phyloP scores from a whole-genome alignment of 1,139 yeast species.

The Magnusiomyces tetraspermus region DNA sequence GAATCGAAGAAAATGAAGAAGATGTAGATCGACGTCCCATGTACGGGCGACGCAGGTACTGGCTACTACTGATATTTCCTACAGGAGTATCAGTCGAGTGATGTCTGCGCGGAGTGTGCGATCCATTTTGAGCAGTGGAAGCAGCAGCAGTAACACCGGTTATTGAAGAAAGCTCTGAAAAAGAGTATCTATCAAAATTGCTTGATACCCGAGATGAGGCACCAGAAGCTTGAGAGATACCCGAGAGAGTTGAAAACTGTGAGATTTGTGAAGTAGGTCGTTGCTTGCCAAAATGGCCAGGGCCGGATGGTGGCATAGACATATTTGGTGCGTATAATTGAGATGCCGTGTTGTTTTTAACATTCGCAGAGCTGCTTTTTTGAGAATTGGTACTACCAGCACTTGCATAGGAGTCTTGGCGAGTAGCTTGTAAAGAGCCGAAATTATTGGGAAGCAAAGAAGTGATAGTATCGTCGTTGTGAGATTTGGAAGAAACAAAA shows the following conservation, averaged over 20 bases:
- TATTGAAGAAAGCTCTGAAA: constrained; percentile 3
- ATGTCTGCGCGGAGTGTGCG: constrained; percentile 11
- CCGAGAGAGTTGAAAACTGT: constrained; percentile 48
- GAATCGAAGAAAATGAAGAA: constrained; percentile 28
- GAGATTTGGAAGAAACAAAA: background rate
- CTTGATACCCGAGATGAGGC: constrained; percentile 20
- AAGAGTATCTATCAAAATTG: constrained; percentile 1
- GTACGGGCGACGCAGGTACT: constrained; percentile 18
- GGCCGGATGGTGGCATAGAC: background rate
- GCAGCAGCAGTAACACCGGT: background rate
- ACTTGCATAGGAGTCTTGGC: background rate
- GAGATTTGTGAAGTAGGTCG: constrained; percentile 63
- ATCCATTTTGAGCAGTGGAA: background rate
- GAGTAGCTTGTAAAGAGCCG: background rate
- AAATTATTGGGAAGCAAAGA: background rate
- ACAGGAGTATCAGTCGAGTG: constrained; percentile 3
- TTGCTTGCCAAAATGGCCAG: constrained; percentile 24
- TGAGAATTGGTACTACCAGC: background rate
- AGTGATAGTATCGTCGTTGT: background rate
- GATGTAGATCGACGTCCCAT: constrained; percentile 28
- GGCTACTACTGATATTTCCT: background rate
- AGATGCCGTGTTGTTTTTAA: constrained; percentile 2
- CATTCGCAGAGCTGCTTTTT: background rate
- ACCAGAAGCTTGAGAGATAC: constrained; percentile 42
- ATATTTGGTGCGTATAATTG: background rate